Percentiles rank a stretch among this genome's conserved stretches.
Evolutionary conservation across 106 monocot species (phyloP).

Genomic region (Gastrodia elata): DNA sequence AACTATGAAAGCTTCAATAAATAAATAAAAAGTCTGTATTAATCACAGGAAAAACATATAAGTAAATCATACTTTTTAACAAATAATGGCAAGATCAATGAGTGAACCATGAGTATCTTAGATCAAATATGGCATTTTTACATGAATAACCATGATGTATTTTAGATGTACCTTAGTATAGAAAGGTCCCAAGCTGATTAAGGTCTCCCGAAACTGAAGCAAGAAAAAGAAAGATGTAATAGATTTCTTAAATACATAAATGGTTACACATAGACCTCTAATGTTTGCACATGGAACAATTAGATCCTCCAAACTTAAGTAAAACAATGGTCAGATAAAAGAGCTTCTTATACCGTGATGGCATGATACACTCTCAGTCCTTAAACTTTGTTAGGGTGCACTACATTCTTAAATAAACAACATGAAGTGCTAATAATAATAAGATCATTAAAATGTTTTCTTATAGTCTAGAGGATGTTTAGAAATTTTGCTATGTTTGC

Average conservation of each 20-base stretch:
- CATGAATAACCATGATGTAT: not conserved
- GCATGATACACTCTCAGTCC: not conserved
- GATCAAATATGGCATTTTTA: not conserved
- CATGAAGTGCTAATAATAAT: not conserved
- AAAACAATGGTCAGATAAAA: not conserved
- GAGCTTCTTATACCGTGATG: not conserved
- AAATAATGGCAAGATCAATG: not conserved
- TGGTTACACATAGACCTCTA: not conserved
- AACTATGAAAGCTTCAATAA: not conserved
- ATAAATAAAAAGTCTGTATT: not conserved
- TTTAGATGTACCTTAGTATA: conserved; percentile 69
- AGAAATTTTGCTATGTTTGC: not conserved
- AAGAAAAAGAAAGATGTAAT: not conserved
- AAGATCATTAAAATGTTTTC: not conserved
- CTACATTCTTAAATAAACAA: not conserved
- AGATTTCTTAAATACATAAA: not conserved
- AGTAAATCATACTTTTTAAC: not conserved
- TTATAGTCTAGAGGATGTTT: not conserved
- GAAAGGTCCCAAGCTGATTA: conserved; percentile 83
- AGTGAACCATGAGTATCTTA: not conserved
- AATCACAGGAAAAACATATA: not conserved
- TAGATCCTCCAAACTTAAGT: not conserved
- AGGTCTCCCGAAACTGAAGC: conserved; percentile 83
- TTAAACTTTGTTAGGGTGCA: not conserved
- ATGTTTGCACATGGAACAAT: not conserved